phyloP scores from a whole-genome alignment of 73 alveolate species.

The Tetrahymena elliotti region DNA sequence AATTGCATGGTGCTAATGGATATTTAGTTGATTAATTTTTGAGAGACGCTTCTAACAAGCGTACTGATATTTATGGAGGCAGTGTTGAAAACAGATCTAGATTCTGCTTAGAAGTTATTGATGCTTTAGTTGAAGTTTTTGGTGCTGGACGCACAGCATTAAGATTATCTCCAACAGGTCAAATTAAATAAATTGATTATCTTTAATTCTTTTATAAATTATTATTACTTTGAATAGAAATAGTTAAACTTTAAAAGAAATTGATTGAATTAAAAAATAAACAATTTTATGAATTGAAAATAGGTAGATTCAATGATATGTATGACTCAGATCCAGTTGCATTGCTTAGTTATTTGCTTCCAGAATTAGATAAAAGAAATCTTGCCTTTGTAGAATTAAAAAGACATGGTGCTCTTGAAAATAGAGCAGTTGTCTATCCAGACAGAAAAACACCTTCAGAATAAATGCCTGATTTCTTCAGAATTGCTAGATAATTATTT shows the following conservation, averaged over 20 bases:
- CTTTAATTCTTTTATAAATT: neutral
- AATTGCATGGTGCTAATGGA: constrained; percentile 67
- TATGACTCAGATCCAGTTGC: constrained; percentile 46
- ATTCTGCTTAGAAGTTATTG: constrained; percentile 51
- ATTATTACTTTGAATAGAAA: no score
- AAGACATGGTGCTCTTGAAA: constrained; percentile 19
- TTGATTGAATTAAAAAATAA: no score
- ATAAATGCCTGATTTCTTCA: constrained; percentile 35
- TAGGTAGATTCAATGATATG: constrained; percentile 33
- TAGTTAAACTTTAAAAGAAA: no score
- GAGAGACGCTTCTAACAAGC: constrained; percentile 43
- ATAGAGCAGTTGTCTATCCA: constrained; percentile 33
- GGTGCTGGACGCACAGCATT: constrained; percentile 20
- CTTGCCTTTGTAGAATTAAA: constrained; percentile 49
- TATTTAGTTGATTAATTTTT: constrained; percentile 48
- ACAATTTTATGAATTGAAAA: no score
- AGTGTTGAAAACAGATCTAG: constrained; percentile 57
- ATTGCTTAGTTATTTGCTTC: constrained; percentile 13
- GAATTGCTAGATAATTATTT: neutral
- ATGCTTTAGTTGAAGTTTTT: constrained; percentile 51
- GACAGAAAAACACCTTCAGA: neutral
- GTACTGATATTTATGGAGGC: constrained; percentile 77
- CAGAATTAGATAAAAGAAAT: constrained; percentile 32
- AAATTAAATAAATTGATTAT: no score
- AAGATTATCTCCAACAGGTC: constrained; percentile 16